Percentiles rank a stretch among this genome's conserved stretches.
Conservation (phyloP, 345 rosid species). For the Geranium rotundifolium region DNA sequence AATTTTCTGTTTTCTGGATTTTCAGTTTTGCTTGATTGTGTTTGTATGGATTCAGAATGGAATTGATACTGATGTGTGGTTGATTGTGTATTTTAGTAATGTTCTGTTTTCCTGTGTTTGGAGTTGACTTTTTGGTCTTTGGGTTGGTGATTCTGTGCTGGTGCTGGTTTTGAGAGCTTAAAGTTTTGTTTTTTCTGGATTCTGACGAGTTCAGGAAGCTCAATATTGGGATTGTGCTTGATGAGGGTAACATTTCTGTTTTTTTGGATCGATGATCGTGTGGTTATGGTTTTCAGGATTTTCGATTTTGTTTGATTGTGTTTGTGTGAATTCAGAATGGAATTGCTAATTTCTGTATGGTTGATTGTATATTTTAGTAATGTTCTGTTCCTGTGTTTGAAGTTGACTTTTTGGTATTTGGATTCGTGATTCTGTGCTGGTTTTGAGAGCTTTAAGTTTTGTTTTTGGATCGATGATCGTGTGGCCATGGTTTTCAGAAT, state of each 20-base stretch:
- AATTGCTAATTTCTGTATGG: too few species aligned
- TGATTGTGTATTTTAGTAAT: too few species aligned
- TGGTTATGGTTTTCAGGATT: too few species aligned
- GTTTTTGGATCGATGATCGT: too few species aligned
- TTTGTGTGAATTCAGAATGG: too few species aligned
- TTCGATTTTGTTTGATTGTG: too few species aligned
- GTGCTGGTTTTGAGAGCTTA: neutral
- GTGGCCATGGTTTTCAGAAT: too few species aligned
- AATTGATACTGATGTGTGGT: too few species aligned
- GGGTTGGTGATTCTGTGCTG: neutral
- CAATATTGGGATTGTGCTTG: slow-evolving; percentile 72
- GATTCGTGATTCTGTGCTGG: neutral
- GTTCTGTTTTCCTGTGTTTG: neutral
- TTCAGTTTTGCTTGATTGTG: neutral
- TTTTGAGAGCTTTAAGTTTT: neutral
- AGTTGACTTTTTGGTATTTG: neutral
- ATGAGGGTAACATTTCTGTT: slow-evolving; percentile 55
- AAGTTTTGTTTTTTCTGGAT: neutral
- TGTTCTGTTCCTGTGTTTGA: neutral
- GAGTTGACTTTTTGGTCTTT: neutral
- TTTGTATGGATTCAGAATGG: too few species aligned
- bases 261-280: neutral
- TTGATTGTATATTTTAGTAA: too few species aligned
- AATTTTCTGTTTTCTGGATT: neutral
- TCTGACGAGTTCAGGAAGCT: slow-evolving; percentile 48